Percentiles rank a stretch among this genome's conserved stretches.
phyloP scores from a whole-genome alignment of 179 eudicot species.

The Corrigiola litoralis region DNA sequence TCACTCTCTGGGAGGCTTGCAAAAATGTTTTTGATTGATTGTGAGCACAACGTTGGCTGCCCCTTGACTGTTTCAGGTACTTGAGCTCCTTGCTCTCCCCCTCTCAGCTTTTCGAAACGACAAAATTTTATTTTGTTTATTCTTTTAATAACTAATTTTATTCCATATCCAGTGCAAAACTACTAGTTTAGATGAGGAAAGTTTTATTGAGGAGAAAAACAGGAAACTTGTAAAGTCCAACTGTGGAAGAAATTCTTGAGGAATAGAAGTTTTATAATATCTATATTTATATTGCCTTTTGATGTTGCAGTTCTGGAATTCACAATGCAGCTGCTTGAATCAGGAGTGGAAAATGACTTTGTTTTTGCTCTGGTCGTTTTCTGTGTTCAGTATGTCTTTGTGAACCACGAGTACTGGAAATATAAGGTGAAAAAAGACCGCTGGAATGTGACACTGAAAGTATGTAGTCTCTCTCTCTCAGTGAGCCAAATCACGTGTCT shows the following conservation, averaged over 20 bases:
- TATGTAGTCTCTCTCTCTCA: constrained; percentile 28
- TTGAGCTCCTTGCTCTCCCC: background rate
- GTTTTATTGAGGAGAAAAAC: too few relatives aligned
- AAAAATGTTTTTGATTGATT: constrained; percentile 78
- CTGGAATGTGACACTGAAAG: constrained; percentile 94
- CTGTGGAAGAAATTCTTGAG: too few relatives aligned
- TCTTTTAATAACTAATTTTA: background rate
- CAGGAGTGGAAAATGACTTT: constrained; percentile 72
- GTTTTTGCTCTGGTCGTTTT: constrained; percentile 68
- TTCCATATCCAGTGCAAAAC: too few relatives aligned
- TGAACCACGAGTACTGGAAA: constrained; percentile 85
- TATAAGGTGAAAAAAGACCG: constrained; percentile 88
- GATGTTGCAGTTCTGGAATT: constrained; percentile 74
- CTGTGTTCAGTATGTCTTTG: constrained; percentile 82
- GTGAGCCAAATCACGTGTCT: background rate
- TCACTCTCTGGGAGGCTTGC: constrained; percentile 86
- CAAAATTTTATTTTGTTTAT: background rate
- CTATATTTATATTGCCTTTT: constrained; percentile 8
- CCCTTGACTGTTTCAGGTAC: constrained; percentile 84
- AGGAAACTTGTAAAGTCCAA: too few relatives aligned
- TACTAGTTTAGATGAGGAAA: too few relatives aligned
- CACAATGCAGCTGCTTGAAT: constrained; percentile 68
- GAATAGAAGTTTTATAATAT: too few relatives aligned
- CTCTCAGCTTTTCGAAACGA: background rate
- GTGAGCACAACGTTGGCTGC: constrained; percentile 65